A percentile compares a stretch with the other conserved stretches of the same genome.
These are phyloP conservation scores for Neurospora discreta DNA, from an alignment of 495 filamentous ascomycete species.

Conservation along the genomic window DNA sequence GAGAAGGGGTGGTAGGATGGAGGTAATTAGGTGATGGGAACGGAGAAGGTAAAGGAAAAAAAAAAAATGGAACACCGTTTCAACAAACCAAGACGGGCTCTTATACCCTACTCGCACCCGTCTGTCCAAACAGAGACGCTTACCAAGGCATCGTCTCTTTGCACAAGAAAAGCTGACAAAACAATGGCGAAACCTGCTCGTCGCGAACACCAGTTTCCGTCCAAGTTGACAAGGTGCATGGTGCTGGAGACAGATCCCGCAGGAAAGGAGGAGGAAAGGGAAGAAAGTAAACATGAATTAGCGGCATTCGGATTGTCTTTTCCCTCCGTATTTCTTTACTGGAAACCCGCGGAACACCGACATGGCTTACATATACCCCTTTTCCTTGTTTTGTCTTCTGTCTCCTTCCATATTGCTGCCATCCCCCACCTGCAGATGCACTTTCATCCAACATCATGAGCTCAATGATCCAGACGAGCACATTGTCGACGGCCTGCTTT, in stretches of 20 bases:
- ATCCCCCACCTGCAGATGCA: neutral
- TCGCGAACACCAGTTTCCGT: neutral
- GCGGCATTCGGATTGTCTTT: neutral
- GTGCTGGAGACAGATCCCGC: neutral
- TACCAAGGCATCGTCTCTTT: neutral
- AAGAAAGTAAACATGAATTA: neutral
- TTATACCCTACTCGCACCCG: neutral
- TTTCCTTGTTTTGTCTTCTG: neutral
- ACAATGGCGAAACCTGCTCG: neutral
- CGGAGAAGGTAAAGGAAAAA: neutral
- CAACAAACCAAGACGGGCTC: neutral
- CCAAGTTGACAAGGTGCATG: neutral
- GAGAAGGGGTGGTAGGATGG: neutral
- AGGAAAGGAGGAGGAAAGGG: neutral
- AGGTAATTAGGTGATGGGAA: no score
- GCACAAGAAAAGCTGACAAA: neutral
- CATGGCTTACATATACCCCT: neutral
- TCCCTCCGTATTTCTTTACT: neutral
- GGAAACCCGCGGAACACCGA: neutral
- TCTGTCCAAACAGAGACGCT: neutral
- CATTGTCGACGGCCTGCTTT: neutral
- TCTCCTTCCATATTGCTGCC: neutral
- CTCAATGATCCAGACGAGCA: neutral
- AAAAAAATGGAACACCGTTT: no score
- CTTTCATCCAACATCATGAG: neutral